Percentiles rank a stretch among this genome's conserved stretches.
phyloP scores from a whole-genome alignment of 2,329 filamentous ascomycete species.

The Proliferodiscus dingleyae region DNA sequence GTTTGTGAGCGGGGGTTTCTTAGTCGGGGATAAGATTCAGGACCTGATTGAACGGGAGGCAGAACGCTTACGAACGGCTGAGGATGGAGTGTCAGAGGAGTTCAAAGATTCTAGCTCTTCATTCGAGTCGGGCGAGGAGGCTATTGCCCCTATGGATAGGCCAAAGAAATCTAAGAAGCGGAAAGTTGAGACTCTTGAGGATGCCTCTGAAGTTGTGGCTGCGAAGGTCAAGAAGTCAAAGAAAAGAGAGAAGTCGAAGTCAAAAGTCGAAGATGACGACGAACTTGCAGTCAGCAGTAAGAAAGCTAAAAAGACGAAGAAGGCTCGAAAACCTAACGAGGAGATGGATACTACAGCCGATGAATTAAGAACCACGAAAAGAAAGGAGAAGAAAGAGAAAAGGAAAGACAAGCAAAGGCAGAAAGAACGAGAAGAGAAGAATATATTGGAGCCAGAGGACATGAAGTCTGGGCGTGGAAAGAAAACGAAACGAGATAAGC shows the following conservation, averaged over 20 bases:
- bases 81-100: slow-evolving; percentile 10
- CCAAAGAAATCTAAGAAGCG: slow-evolving; percentile 34
- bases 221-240: slow-evolving; percentile 31
- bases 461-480: slow-evolving; percentile 6
- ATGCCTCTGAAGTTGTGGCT: slow-evolving; percentile 14
- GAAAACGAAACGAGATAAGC: slow-evolving; percentile 37
- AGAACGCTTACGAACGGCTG: slow-evolving; percentile 29
- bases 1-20: slow-evolving; percentile 81
- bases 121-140: slow-evolving; percentile 15
- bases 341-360: slow-evolving; percentile 15
- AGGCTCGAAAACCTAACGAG: slow-evolving; percentile 16
- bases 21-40: slow-evolving; percentile 53
- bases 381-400: slow-evolving; percentile 32
- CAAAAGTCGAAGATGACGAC: slow-evolving; percentile 27
- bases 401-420: slow-evolving; percentile 41
- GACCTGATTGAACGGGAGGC: slow-evolving; percentile 37
- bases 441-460: slow-evolving; percentile 36
- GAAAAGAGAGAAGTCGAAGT: slow-evolving; percentile 31
- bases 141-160: slow-evolving; percentile 14
- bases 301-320: slow-evolving; percentile 28
- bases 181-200: slow-evolving; percentile 41
- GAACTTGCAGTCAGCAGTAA: slow-evolving; percentile 29
- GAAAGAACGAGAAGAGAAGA: slow-evolving; percentile 35
- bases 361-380: slow-evolving; percentile 30
- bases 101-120: slow-evolving; percentile 15